Evolutionary conservation across 148 eudicot genomes (phyloP), one percentile per base, ranked within the genome.

Genomic region (Rhododendron vialii): DNA sequence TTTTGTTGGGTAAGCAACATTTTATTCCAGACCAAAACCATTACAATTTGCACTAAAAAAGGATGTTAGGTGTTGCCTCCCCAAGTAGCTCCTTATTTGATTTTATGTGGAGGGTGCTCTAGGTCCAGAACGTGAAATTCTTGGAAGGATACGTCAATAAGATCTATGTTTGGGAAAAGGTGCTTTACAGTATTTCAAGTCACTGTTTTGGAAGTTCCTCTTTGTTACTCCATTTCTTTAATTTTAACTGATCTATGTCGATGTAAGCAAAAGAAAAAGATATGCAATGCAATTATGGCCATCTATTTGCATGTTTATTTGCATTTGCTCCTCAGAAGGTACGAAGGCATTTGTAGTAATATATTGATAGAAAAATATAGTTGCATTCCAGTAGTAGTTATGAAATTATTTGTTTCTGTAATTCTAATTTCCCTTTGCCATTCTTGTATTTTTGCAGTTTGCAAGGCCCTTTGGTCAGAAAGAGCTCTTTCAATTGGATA

Each of bases 401-500:
- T 1, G 4, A n/a, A 41, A 30, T 36, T 65, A 65, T 30, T 3
- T 51, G 6, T 30, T 12, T 4, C 28, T 14, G 2, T 38, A 71
- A 47, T 57, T 85, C 53, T 28, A 12, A 78, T 78, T 59, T 77
- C 28, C 5, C 57, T 36, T 78, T 80, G 57, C 41, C 10, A 3
- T 38, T 15, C 22, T 86, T 63, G 59, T 86, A 30, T 75, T 59
- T 82, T 78, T 81, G 89, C 88, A 96, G 99, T 84, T 83, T 96
- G 93, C 92, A 87, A 85, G 99, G 98, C 82, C 95, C 96, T 84
- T 89, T 97, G 88, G 91, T 92, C 33, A 88, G 67, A 67, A 90
- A 90, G 89, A 89, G 88, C 55, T 87, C 84, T 10, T 71, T 82
- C 83, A 73, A 89, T 85, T 95, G 98, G 98, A 82, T 77, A 48